These are phyloP conservation scores for Solanum boliviense DNA, from an alignment of 257 asterid species.

Conservation along the genomic window DNA sequence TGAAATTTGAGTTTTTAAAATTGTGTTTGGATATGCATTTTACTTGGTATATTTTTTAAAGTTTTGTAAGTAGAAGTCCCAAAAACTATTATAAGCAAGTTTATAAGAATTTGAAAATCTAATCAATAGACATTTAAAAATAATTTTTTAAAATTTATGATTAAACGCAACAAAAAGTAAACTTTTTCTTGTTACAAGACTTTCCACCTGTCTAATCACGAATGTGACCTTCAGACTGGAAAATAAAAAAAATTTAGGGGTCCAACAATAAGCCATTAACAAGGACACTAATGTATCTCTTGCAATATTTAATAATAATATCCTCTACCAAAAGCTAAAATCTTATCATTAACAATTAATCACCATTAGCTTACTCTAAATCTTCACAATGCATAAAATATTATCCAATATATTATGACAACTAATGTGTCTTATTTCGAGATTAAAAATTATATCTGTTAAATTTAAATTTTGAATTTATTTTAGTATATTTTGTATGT, in stretches of 20 bases:
- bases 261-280: background rate
- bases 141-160: too few species aligned
- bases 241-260: background rate
- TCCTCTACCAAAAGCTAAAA: background rate
- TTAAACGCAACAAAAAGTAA: background rate
- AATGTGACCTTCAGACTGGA: background rate
- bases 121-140: too few species aligned
- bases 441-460: background rate
- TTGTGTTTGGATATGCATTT: background rate
- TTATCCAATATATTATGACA: background rate
- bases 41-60: accelerated
- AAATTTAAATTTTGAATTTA: background rate
- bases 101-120: background rate
- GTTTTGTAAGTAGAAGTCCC: too few species aligned
- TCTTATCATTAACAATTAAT: background rate
- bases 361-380: background rate
- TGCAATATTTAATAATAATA: too few species aligned
- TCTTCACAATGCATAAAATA: background rate
- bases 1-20: too few species aligned
- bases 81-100: background rate
- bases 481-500: background rate
- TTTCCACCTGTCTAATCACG: background rate
- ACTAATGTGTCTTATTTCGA: background rate
- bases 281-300: background rate
- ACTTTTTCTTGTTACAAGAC: background rate